Evolutionary conservation across 208 protist species (phyloP), one percentile per base, ranked within the genome.

Genomic region (Novymonas esmeraldas): DNA sequence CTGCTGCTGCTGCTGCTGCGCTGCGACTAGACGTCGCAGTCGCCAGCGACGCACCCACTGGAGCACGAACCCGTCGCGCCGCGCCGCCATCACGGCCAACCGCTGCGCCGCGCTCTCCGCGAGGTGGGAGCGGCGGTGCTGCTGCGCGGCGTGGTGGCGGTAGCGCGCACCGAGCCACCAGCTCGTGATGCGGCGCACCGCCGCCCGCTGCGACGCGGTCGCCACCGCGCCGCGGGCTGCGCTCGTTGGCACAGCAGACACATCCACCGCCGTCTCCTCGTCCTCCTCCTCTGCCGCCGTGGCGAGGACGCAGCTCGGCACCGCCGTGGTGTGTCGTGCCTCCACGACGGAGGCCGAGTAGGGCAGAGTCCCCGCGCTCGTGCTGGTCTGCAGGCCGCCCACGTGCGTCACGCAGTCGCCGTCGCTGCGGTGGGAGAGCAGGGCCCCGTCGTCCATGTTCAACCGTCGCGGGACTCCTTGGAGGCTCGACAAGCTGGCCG

Each of bases 11-110:
- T 31, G 36, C 51, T 45, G 33, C 6, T 48, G 56, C 3, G 54
- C 62, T 20, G 73, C 74, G 0, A 84, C 41, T 4, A 48, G 67
- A 18, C 63, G 67, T 11, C 69, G 71, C 24, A 75, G 50, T 0
- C 75, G 74, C 16, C 68, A 57, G 22, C 82, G 82, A 52, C 64
- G 63, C 36, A 84, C 51, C 26, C 72, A 52, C 22, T 49, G 22
- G 34, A 73, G 62, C n/a, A 89, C 45, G 34, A 83, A 82, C 11
- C 49, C 51, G 18, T 41, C 22, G 5, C 82, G 63, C 0, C 82
- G 79, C 14, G 44, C 62, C 58, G 67, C 70, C 5, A 76, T 29
- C 50, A 85, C 79, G 0, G 49, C 18, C 26, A 46, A 38, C 18
- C 67, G 63, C 63, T 82, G 82, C 38, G 22, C 34, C 11, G n/a